A percentile compares a stretch with the other conserved stretches of the same genome.
Evolutionary conservation across 1,139 yeast genomes (phyloP).

Genomic region (Saccharomyces hybrid): DNA sequence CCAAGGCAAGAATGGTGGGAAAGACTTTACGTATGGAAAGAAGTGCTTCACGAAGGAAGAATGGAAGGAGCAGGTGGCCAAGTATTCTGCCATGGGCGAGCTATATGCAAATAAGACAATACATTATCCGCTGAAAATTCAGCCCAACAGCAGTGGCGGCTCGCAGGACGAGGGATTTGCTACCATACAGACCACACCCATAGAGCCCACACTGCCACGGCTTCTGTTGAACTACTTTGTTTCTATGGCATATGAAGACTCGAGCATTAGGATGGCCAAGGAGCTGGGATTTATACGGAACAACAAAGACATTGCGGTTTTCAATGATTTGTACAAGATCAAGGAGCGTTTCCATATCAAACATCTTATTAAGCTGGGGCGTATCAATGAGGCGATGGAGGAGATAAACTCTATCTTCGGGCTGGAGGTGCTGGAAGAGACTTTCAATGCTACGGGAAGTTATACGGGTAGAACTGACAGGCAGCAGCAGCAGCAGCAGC

Average conservation of each 20-base stretch:
- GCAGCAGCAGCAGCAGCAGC: conserved; percentile 4
- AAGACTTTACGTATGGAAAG: conserved; percentile 11
- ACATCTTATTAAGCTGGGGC: conserved; percentile 25
- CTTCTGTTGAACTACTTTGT: conserved; percentile 28
- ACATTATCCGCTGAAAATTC: background rate
- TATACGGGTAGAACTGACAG: conserved; percentile 3
- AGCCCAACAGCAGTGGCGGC: background rate
- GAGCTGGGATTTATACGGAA: conserved; percentile 21
- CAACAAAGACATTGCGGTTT: conserved; percentile 23
- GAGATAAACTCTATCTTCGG: conserved; percentile 24
- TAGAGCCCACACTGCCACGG: conserved; percentile 22
- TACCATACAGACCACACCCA: conserved; percentile 1
- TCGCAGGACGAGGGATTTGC: background rate
- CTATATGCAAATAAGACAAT: conserved; percentile 3
- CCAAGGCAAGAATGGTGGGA: background rate
- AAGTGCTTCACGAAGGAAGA: conserved; percentile 23
- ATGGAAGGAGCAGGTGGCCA: conserved; percentile 23
- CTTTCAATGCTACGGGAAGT: conserved; percentile 2
- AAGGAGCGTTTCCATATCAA: conserved; percentile 22
- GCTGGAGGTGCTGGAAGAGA: conserved; percentile 19
- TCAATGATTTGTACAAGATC: conserved; percentile 24
- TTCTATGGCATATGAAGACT: conserved; percentile 27
- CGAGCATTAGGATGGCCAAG: conserved; percentile 27
- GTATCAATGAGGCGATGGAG: conserved; percentile 23
- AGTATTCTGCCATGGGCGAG: conserved; percentile 12